These are phyloP conservation scores for Emmonsiellopsis sp. DNA, from an alignment of 2,329 filamentous ascomycete species.

Conservation along the genomic window DNA sequence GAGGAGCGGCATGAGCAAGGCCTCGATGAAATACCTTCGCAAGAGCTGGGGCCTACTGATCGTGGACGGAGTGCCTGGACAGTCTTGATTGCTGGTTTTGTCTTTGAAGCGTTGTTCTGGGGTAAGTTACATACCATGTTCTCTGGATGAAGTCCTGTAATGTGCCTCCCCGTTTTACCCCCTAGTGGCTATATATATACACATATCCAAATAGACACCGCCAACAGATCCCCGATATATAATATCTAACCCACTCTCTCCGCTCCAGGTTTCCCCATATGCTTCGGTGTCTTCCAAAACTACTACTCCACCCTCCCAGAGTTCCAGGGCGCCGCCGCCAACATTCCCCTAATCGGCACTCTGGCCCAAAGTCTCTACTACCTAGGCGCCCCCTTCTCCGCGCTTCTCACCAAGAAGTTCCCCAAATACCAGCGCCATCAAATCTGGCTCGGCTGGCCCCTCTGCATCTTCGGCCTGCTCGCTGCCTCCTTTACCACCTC, in stretches of 20 bases:
- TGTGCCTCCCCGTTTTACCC: too few species aligned
- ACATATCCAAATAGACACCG: too few species aligned
- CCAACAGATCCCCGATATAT: background rate
- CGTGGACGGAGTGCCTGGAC: too few species aligned
- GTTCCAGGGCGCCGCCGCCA: conserved; percentile 5
- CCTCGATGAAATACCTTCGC: too few species aligned
- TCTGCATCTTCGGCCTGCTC: conserved; percentile 32
- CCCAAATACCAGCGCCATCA: background rate
- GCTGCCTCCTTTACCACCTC: conserved; percentile 26
- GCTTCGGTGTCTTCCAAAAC: conserved; percentile 21
- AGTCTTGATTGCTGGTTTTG: background rate
- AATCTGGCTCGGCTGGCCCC: conserved; percentile 21
- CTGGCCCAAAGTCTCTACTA: conserved; percentile 5
- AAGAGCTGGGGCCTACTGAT: too few species aligned
- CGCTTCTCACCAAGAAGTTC: background rate
- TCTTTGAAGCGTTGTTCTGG: background rate
- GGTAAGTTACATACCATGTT: background rate
- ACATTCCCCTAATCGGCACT: conserved; percentile 19
- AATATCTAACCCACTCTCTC: background rate
- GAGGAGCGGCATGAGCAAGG: too few species aligned
- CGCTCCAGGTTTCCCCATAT: conserved; percentile 17
- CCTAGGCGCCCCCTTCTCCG: background rate
- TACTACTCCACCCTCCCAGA: conserved; percentile 17
- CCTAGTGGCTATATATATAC: too few species aligned
- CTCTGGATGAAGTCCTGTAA: too few species aligned